phyloP scores from a whole-genome alignment of 1,139 yeast genomes.

The Saccharomyces hybrid region DNA sequence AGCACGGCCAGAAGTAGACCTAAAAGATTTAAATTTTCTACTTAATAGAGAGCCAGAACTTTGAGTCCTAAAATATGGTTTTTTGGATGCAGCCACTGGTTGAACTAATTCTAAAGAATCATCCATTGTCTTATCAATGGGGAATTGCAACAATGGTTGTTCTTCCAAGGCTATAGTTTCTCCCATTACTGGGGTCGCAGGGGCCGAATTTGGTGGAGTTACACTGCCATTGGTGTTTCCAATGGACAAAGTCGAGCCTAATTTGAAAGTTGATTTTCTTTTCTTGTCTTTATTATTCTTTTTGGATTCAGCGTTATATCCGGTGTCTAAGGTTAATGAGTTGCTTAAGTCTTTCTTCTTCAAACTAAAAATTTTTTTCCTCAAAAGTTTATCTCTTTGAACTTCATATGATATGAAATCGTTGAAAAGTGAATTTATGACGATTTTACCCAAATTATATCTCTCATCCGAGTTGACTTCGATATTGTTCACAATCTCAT shows the following conservation, averaged over 20 bases:
- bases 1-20: constrained; percentile 11
- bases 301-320: not conserved
- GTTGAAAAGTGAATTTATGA: constrained; percentile 50
- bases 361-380: constrained; percentile 23
- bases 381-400: constrained; percentile 33
- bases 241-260: constrained; percentile 10
- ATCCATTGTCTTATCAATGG: not conserved
- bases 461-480: constrained; percentile 41
- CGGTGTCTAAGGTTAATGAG: constrained; percentile 1
- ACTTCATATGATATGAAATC: constrained; percentile 45
- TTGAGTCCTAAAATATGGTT: constrained; percentile 14
- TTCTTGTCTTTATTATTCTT: constrained; percentile 11
- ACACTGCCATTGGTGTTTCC: constrained; percentile 2
- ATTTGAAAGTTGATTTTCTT: constrained; percentile 17
- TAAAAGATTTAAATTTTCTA: constrained; percentile 23
- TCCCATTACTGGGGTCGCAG: constrained; percentile 3
- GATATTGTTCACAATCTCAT: constrained; percentile 28
- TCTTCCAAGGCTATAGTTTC: constrained; percentile 10
- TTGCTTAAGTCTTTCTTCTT: constrained; percentile 9
- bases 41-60: constrained; percentile 26
- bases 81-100: constrained; percentile 5
- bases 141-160: constrained; percentile 8
- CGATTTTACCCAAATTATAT: constrained; percentile 49
- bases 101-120: not conserved
- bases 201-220: constrained; percentile 3